Conservation (phyloP, 768 basidiomycete genomes). For the Neoboletus brunneissimus region DNA sequence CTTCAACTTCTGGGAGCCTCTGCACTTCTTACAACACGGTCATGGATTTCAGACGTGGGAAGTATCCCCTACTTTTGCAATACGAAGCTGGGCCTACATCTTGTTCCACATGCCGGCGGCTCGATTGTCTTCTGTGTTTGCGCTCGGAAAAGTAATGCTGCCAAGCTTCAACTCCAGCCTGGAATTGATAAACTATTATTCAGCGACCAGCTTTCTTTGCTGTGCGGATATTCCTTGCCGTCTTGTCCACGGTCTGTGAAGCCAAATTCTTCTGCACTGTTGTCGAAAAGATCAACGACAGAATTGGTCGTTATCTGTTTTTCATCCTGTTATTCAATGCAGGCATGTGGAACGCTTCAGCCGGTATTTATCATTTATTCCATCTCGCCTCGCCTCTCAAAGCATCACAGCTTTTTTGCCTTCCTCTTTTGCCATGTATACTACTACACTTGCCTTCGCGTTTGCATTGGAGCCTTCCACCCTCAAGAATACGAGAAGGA, state of each 20-base stretch:
- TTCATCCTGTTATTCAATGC: slow-evolving; percentile 82
- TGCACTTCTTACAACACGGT: slow-evolving; percentile 86
- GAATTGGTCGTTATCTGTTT: slow-evolving; percentile 91
- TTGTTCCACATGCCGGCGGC: slow-evolving; percentile 72
- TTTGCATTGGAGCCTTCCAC: slow-evolving; percentile 62
- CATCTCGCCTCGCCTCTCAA: slow-evolving; percentile 11
- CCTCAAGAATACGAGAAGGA: slow-evolving; percentile 49
- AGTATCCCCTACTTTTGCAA: slow-evolving; percentile 83
- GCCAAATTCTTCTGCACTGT: slow-evolving; percentile 80
- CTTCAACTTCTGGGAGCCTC: slow-evolving; percentile 98
- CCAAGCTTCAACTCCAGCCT: neutral
- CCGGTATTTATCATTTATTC: slow-evolving; percentile 45
- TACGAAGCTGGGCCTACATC: slow-evolving; percentile 94
- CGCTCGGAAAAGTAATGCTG: slow-evolving; percentile 66
- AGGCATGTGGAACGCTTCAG: slow-evolving; percentile 93
- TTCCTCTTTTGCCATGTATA: slow-evolving; percentile 94
- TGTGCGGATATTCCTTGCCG: slow-evolving; percentile 74
- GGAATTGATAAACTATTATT: slow-evolving; percentile 15
- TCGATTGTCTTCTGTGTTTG: slow-evolving; percentile 54
- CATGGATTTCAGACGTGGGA: slow-evolving; percentile 99
- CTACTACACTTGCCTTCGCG: slow-evolving; percentile 74
- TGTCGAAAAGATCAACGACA: slow-evolving; percentile 77
- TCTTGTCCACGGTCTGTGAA: slow-evolving; percentile 74
- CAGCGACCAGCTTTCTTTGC: slow-evolving; percentile 90
- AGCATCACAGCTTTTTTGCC: slow-evolving; percentile 76